Evolutionary conservation across 2,329 filamentous ascomycete genomes (phyloP).

Genomic region (Simplicillium aogashimaense): DNA sequence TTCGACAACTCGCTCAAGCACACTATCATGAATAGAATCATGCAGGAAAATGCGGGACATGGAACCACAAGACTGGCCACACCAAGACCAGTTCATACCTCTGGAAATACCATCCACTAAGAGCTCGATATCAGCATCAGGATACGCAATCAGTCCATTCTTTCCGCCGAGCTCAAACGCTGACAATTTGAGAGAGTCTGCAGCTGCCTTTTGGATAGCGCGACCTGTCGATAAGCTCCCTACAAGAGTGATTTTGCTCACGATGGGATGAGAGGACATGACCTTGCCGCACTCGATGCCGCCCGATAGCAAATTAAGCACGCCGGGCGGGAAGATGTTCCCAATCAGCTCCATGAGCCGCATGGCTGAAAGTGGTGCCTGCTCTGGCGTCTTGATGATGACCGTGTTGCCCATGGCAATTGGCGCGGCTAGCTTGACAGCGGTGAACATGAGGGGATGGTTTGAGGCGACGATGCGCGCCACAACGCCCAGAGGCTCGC

Average conservation of each 20-base stretch:
- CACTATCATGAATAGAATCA: constrained; percentile 37
- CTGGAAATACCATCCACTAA: constrained; percentile 41
- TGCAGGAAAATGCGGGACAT: constrained; percentile 50
- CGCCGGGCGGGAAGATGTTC: constrained; percentile 10
- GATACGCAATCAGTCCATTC: no score
- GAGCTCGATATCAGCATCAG: constrained; percentile 53
- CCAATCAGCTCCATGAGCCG: constrained; percentile 7
- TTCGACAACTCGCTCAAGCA: constrained; percentile 47
- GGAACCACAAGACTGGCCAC: constrained; percentile 51
- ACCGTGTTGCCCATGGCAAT: constrained; percentile 38
- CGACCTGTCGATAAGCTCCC: constrained; percentile 55
- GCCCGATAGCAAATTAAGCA: constrained; percentile 8
- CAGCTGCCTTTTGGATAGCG: constrained; percentile 57
- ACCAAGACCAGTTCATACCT: constrained; percentile 40
- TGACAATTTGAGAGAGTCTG: constrained; percentile 44
- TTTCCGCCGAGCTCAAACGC: constrained; percentile 49
- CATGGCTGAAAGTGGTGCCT: constrained; percentile 34
- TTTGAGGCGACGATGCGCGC: constrained; percentile 53
- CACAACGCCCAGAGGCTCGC: constrained; percentile 41
- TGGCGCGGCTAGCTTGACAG: constrained; percentile 37
- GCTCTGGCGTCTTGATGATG: constrained; percentile 42
- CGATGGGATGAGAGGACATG: constrained; percentile 6
- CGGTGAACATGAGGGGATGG: constrained; percentile 33
- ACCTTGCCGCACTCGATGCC: neutral
- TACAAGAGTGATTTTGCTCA: constrained; percentile 6